phyloP scores from a whole-genome alignment of 2,329 filamentous ascomycete species.

The Ophiosphaerella herpotricha region DNA sequence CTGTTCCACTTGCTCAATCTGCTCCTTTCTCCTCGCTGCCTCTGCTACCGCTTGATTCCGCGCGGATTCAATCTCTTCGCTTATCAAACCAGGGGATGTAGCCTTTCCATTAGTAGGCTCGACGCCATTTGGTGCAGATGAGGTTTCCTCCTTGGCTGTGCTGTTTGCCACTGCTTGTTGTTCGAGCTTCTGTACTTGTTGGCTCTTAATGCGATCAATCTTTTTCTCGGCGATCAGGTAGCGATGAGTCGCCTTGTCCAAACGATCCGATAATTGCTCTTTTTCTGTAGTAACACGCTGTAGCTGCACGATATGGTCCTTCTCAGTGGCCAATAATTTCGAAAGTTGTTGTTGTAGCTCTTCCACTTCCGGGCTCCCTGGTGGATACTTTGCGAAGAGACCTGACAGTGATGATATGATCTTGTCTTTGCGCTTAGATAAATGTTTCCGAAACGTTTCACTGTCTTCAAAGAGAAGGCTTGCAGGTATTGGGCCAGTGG shows the following conservation, averaged over 20 bases:
- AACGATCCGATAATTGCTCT: slow-evolving; percentile 79
- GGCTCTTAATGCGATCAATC: slow-evolving; percentile 84
- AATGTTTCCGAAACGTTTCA: slow-evolving; percentile 74
- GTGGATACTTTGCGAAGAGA: slow-evolving; percentile 61
- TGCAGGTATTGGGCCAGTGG: slow-evolving; percentile 52
- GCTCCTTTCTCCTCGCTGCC: slow-evolving; percentile 83
- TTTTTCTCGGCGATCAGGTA: slow-evolving; percentile 97
- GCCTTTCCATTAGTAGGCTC: slow-evolving; percentile 59
- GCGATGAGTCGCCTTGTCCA: slow-evolving; percentile 85
- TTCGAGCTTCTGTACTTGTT: slow-evolving; percentile 89
- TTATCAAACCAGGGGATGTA: slow-evolving; percentile 60
- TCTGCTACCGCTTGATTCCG: slow-evolving; percentile 78
- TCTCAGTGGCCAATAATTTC: slow-evolving; percentile 77
- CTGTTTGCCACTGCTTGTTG: slow-evolving; percentile 66
- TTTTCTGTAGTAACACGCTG: slow-evolving; percentile 79
- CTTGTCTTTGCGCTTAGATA: slow-evolving; percentile 73
- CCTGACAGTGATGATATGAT: slow-evolving; percentile 76
- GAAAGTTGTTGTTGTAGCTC: slow-evolving; percentile 77
- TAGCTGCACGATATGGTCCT: slow-evolving; percentile 75
- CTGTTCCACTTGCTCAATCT: slow-evolving; percentile 76
- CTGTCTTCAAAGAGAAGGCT: slow-evolving; percentile 61
- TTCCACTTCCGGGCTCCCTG: slow-evolving; percentile 68
- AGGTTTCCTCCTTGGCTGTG: slow-evolving; percentile 40
- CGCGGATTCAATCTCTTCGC: slow-evolving; percentile 72
- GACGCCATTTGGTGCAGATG: slow-evolving; percentile 56